Evolutionary conservation across 1,284 basidiomycete genomes (phyloP).

Genomic region (Leccinum insolens): DNA sequence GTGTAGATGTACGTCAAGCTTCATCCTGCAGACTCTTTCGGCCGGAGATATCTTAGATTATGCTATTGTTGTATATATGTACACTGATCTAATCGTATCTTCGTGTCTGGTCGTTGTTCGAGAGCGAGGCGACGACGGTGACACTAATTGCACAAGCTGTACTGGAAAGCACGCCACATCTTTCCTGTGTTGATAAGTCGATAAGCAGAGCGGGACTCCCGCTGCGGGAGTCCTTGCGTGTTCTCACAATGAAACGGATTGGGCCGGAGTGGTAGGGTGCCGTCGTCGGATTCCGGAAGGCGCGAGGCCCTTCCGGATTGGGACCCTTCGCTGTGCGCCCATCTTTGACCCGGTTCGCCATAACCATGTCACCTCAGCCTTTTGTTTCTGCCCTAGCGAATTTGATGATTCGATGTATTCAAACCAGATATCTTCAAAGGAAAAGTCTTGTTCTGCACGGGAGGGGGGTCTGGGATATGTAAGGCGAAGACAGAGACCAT

Average conservation of each 20-base stretch:
- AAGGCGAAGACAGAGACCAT: constrained; percentile 84
- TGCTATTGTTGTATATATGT: constrained; percentile 26
- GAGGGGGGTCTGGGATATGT: constrained; percentile 91
- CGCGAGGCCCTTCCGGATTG: no score
- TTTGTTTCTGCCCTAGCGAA: constrained; percentile 43
- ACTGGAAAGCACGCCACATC: background rate
- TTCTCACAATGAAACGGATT: background rate
- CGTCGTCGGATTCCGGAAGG: no score
- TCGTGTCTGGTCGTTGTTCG: background rate
- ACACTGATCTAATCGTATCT: constrained; percentile 19
- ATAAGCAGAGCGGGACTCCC: background rate
- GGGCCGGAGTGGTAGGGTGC: background rate
- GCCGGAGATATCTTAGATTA: constrained; percentile 28
- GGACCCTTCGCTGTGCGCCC: no score
- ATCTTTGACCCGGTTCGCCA: background rate
- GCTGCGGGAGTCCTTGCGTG: background rate
- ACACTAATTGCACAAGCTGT: background rate
- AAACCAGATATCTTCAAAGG: constrained; percentile 84
- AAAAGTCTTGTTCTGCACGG: constrained; percentile 94
- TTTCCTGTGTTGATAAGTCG: background rate
- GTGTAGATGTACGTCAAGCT: constrained; percentile 1
- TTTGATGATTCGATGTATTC: constrained; percentile 53
- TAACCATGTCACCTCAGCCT: constrained; percentile 16
- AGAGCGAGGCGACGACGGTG: background rate
- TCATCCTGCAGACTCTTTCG: background rate